Conservation (phyloP, 2,329 filamentous ascomycete genomes). For the Diplodia seriata region DNA sequence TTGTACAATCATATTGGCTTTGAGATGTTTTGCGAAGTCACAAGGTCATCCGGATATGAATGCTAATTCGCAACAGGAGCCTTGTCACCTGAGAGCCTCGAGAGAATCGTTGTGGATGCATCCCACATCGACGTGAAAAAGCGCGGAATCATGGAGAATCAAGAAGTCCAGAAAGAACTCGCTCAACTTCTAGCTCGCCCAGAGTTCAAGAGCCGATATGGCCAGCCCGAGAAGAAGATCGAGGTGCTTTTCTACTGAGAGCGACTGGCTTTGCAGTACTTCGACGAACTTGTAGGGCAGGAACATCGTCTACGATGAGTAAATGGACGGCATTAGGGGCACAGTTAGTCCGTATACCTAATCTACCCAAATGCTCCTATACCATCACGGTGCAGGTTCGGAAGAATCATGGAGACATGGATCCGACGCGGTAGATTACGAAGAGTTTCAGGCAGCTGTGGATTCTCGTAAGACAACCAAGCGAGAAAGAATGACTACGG, state of each 20-base stretch:
- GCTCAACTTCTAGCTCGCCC: slow-evolving; percentile 73
- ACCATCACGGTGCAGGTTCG: slow-evolving; percentile 5
- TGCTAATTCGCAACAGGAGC: slow-evolving; percentile 59
- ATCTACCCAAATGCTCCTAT: slow-evolving; percentile 3
- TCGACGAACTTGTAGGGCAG: neutral
- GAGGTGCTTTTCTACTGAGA: slow-evolving; percentile 34
- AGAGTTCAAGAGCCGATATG: slow-evolving; percentile 75
- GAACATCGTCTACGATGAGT: neutral
- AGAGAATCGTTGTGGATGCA: slow-evolving; percentile 85
- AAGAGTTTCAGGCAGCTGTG: slow-evolving; percentile 27
- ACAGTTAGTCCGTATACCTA: slow-evolving; percentile 2
- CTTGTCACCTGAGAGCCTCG: slow-evolving; percentile 72
- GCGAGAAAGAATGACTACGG: slow-evolving; percentile 4
- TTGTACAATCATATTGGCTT: neutral
- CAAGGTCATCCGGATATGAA: neutral
- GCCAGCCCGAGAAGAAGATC: slow-evolving; percentile 34
- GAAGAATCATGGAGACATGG: neutral
- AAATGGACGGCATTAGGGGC: neutral
- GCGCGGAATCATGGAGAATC: slow-evolving; percentile 92
- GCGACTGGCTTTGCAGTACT: neutral
- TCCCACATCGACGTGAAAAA: slow-evolving; percentile 96
- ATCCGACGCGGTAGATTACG: slow-evolving; percentile 22
- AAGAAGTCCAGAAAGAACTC: slow-evolving; percentile 84
- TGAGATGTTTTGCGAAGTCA: neutral
- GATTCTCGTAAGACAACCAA: slow-evolving; percentile 24